Conservation (phyloP, 495 filamentous ascomycete species). For the Oidiodendron maius region DNA sequence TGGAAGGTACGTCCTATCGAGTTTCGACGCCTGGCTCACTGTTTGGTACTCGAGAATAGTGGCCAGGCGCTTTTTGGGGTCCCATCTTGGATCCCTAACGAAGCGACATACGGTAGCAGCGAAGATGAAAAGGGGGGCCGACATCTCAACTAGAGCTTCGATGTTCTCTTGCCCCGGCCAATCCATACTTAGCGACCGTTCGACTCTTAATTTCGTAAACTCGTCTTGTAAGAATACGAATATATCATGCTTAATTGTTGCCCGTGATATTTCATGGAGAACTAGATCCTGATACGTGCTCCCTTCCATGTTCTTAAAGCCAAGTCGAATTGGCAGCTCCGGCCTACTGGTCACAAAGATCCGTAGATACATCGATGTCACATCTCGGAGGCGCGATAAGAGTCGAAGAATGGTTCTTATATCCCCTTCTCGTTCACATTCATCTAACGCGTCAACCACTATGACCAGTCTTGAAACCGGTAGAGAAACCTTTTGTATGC, state of each 20-base stretch:
- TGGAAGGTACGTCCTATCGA: conserved; percentile 25
- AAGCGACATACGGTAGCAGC: conserved; percentile 37
- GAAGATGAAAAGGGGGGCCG: conserved; percentile 37
- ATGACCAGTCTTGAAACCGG: conserved; percentile 18
- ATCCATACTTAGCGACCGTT: conserved; percentile 9
- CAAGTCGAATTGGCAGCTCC: conserved; percentile 35
- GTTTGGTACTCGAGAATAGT: conserved; percentile 23
- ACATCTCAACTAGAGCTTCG: conserved; percentile 26
- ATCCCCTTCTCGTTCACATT: conserved; percentile 33
- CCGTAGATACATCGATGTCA: conserved; percentile 7
- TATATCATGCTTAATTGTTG: conserved; percentile 31
- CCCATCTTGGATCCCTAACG: conserved; percentile 19
- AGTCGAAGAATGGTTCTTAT: conserved; percentile 27
- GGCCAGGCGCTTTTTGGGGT: conserved; percentile 21
- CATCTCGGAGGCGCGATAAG: conserved; percentile 8
- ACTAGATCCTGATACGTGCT: conserved; percentile 20
- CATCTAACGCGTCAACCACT: conserved; percentile 39
- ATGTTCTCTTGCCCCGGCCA: conserved; percentile 36
- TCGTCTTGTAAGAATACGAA: conserved; percentile 24
- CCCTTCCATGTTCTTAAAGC: conserved; percentile 15
- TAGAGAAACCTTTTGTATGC: conserved; percentile 2
- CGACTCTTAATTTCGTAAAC: conserved; percentile 9
- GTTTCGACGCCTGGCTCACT: conserved; percentile 19
- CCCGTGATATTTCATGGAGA: conserved; percentile 26
- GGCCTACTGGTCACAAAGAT: conserved; percentile 26